Conservation (phyloP, 345 rosid genomes). For the Populus simonii region DNA sequence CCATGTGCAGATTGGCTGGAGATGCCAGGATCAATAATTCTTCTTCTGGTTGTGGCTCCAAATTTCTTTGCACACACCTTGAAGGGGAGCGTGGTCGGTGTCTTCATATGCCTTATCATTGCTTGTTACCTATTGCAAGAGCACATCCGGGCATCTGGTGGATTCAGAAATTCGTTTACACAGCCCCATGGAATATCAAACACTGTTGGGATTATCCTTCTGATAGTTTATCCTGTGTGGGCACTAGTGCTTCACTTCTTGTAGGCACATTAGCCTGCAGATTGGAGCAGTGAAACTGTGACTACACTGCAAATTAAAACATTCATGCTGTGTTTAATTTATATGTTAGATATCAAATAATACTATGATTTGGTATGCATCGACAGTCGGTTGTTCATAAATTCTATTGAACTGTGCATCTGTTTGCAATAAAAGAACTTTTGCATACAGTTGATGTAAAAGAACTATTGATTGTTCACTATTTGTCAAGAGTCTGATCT, state of each 20-base stretch:
- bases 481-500: not conserved
- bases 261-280: constrained; percentile 17
- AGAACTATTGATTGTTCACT: too few relatives aligned
- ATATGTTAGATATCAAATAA: not conserved
- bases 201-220: constrained; percentile 71
- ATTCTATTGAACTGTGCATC: not conserved
- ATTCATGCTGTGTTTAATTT: not conserved
- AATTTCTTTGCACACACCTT: constrained; percentile 51
- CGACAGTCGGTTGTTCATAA: not conserved
- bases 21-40: constrained; percentile 73
- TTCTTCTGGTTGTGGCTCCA: constrained; percentile 70
- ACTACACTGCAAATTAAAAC: not conserved
- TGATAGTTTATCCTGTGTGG: constrained; percentile 82
- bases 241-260: constrained; percentile 51
- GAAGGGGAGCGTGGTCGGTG: constrained; percentile 59
- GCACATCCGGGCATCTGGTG: constrained; percentile 88
- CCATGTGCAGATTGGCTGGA: constrained; percentile 58
- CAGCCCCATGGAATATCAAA: constrained; percentile 71
- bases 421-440: not conserved
- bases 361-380: not conserved
- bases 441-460: not conserved
- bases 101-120: constrained; percentile 59
- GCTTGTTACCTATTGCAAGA: constrained; percentile 90
- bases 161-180: constrained; percentile 78
- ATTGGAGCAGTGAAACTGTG: not conserved